Evolutionary conservation across 768 basidiomycete species (phyloP), one percentile per base, ranked within the genome.

Genomic region (Melanogaster broomeanus): DNA sequence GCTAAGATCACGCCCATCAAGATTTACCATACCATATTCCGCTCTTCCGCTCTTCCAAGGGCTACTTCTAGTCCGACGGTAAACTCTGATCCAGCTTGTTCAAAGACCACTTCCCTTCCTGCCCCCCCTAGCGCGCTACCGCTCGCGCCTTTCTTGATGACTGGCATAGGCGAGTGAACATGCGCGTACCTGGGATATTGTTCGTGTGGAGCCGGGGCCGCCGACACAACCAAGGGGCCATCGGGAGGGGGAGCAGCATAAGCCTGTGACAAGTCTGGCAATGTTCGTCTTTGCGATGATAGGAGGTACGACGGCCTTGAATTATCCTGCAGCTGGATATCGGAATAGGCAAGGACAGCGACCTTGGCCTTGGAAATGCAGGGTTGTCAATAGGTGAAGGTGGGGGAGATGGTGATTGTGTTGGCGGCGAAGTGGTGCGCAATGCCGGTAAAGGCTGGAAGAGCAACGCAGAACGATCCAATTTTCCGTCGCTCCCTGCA

Each of bases 41-140:
- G 67, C 39, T 71, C 69, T 33, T 69, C 67, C 22, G 67, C 69
- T 42, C 65, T 58, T 51, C 67, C 66, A 18, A 69, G 55, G 21
- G 67, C 62, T 11, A 69, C 63, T 38, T 69, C 69, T 25, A 71
- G 51, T 15, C 67, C 69, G 25, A 65, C 55, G 1, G 59, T 59
- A 24, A 58, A 69, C 41, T 61, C 65, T 27, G 62, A 59, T 7
- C 63, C 67, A 4, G 31, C 58, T 34, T 60, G 65, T 45, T 68
- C 57, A 42, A 68, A 68, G 11, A 63, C 48, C 33, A 62, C 48
- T 34, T 60, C 67, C 31, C 57, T 63, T 12, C 56, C 42, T 8
- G 52, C 42, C 42, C 48, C 53, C 27, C 51, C 53, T 31, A 59
- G 37, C 19, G 61, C 44, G 9, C 45, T 31, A 12, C 42, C 41